A percentile compares a stretch with the other conserved stretches of the same genome.
Evolutionary conservation across 2,329 filamentous ascomycete species (phyloP).

Genomic region (Xylaria hypoxylon): DNA sequence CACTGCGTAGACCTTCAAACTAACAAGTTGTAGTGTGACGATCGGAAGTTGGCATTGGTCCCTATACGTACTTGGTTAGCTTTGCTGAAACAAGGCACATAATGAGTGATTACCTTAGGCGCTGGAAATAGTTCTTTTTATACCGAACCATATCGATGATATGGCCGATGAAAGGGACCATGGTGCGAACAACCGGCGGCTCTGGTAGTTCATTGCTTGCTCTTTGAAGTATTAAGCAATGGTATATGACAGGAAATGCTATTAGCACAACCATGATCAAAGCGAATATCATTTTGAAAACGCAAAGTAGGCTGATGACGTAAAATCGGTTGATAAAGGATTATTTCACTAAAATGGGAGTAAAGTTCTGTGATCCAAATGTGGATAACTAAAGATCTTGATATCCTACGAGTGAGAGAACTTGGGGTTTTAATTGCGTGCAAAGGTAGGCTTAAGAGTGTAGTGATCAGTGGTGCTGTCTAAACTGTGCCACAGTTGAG

Average conservation of each 20-base stretch:
- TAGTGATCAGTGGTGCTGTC: too few species aligned
- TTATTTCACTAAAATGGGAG: too few species aligned
- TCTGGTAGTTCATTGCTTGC: neutral
- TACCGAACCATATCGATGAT: neutral
- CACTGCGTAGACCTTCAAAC: slow-evolving; percentile 6
- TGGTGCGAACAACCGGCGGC: neutral
- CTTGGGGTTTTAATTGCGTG: too few species aligned
- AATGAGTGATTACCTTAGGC: neutral
- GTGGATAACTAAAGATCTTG: too few species aligned
- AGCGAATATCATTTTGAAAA: neutral
- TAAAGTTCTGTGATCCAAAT: too few species aligned
- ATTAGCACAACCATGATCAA: neutral
- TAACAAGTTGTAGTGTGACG: slow-evolving; percentile 2
- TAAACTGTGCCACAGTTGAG: too few species aligned
- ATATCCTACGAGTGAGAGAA: too few species aligned
- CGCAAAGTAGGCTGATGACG: too few species aligned
- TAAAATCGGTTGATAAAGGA: too few species aligned
- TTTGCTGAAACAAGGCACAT: neutral
- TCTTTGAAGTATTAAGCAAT: neutral
- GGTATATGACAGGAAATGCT: neutral
- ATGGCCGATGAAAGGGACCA: slow-evolving; percentile 5
- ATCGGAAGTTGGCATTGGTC: slow-evolving; percentile 6
- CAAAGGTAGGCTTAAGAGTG: too few species aligned
- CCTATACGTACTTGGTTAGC: neutral
- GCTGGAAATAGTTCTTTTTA: slow-evolving; percentile 3